Base-by-base conservation (phyloP, 2,329 filamentous ascomycete genomes). In the Davidsoniella eucalypti region DNA sequence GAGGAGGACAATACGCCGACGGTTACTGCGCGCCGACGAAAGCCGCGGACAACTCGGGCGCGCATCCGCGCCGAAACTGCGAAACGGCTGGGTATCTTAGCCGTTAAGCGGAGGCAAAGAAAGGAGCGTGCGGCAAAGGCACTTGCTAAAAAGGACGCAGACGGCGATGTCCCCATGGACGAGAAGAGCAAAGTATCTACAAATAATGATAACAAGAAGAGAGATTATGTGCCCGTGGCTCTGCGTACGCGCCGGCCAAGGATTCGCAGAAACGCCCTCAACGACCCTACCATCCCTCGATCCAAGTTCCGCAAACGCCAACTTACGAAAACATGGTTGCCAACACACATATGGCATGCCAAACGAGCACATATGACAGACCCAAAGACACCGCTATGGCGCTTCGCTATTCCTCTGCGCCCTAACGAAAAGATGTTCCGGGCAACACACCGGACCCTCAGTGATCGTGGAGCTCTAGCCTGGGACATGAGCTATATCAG, bases 401-500 rank as follows among this genome's bases (percentile, higher is more conserved):
- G 87, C 39, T 94, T 95, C 63, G 78, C 86, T 1, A 69, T 96
- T 21, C 87, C 88, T 0, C 63, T 94, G 55, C 87, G 84, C 4
- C 87, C 90, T 0, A 93, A 84, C 25, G 81, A 87, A 60, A 98
- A 98, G 68, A 80, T 82, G 47, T 95, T 95, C 61, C 73, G 92
- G 47, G 78, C 86, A 43, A 92, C 86, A 0, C 87, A 96, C 67
- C 78, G 88, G 55, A 82, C 86, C 18, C 77, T 80, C 48, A 79
- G 80, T 25, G 73, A 81, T 48, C 77, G 81, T 56, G 88, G 92
- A 4, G 82, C 82, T 18, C 70, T 96, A 41, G 80, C 80, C 1
- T 96, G 90, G 87, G 92, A 98, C 64, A 85, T 79, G 69, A 96
- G 88, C 62, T 98, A 95, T 61, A 83, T 92, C 69, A 84, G 85